These are phyloP conservation scores for Fusarium sp. DNA, from an alignment of 2,329 filamentous ascomycete genomes.

Conservation along the genomic window DNA sequence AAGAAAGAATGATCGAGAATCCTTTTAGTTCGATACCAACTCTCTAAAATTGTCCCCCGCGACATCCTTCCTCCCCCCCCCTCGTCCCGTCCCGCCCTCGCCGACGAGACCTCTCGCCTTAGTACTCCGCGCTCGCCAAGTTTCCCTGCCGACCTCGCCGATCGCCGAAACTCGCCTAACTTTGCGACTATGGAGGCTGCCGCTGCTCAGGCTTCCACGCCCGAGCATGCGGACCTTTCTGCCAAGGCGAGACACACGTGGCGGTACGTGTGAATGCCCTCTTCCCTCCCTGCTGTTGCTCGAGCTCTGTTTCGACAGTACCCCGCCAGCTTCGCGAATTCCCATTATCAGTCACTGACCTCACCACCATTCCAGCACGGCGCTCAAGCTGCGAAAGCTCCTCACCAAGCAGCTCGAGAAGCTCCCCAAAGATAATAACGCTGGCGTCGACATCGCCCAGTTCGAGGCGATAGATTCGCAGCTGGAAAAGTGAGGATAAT, in stretches of 20 bases:
- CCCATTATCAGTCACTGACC: conserved; percentile 27
- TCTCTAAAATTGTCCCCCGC: conserved; percentile 33
- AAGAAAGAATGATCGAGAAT: conserved; percentile 52
- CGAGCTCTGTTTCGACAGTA: conserved; percentile 16
- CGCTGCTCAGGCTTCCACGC: conserved; percentile 21
- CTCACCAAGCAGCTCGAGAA: conserved; percentile 58
- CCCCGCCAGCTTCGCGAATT: conserved; percentile 23
- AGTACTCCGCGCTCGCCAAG: conserved; percentile 21
- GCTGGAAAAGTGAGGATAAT: conserved; percentile 55
- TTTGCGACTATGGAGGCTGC: conserved; percentile 39
- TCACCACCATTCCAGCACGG: conserved; percentile 49
- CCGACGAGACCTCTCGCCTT: conserved; percentile 17
- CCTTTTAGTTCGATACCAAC: conserved; percentile 42
- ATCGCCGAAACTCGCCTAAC: conserved; percentile 10
- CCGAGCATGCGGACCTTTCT: conserved; percentile 38
- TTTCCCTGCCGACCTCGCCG: conserved; percentile 21
- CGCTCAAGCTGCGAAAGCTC: conserved; percentile 57
- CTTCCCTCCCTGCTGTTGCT: conserved; percentile 3
- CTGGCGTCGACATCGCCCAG: conserved; percentile 54
- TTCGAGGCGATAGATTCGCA: conserved; percentile 59
- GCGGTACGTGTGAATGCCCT: conserved; percentile 51
- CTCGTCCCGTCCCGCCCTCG: conserved; percentile 1
- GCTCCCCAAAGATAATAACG: conserved; percentile 52
- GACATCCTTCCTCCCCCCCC: conserved; percentile 15
- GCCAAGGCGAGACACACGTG: conserved; percentile 52